A percentile compares a stretch with the other conserved stretches of the same genome.
Evolutionary conservation across 2,329 filamentous ascomycete genomes (phyloP).

Genomic region (Colletotrichum tropicale): DNA sequence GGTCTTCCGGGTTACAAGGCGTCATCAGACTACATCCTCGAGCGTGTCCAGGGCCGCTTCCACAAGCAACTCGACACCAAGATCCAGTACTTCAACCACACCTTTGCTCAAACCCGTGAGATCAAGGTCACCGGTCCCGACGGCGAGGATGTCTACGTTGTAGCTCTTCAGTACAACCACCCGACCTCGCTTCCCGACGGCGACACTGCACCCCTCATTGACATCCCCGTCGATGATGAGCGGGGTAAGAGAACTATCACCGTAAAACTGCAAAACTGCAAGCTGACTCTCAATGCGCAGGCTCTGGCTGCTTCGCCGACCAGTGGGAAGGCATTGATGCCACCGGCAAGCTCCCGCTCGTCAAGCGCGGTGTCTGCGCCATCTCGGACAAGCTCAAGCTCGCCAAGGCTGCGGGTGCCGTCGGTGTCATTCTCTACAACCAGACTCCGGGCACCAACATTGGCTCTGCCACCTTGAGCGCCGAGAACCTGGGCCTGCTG

Average conservation of each 20-base stretch:
- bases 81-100: conserved; percentile 51
- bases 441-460: conserved; percentile 52
- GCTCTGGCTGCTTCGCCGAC: conserved; percentile 45
- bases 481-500: conserved; percentile 37
- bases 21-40: conserved; percentile 61
- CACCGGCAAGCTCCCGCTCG: conserved; percentile 46
- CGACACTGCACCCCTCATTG: conserved; percentile 39
- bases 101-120: conserved; percentile 44
- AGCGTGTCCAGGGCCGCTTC: conserved; percentile 44
- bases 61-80: conserved; percentile 46
- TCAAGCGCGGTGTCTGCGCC: conserved; percentile 48
- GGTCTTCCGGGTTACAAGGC: conserved; percentile 63
- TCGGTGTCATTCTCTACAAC: conserved; percentile 64
- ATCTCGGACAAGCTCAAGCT: conserved; percentile 48
- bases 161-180: conserved; percentile 51
- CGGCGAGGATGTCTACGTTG: conserved; percentile 45
- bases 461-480: conserved; percentile 57
- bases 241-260: conserved; percentile 14
- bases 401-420: conserved; percentile 44
- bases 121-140: conserved; percentile 50
- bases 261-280: accelerated
- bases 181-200: conserved; percentile 43
- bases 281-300: conserved; percentile 9
- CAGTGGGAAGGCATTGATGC: conserved; percentile 50
- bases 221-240: conserved; percentile 38